A percentile compares a stretch with the other conserved stretches of the same genome.
These are phyloP conservation scores for Wallacemonas rigidus DNA, from an alignment of 208 protist genomes.

Conservation along the genomic window DNA sequence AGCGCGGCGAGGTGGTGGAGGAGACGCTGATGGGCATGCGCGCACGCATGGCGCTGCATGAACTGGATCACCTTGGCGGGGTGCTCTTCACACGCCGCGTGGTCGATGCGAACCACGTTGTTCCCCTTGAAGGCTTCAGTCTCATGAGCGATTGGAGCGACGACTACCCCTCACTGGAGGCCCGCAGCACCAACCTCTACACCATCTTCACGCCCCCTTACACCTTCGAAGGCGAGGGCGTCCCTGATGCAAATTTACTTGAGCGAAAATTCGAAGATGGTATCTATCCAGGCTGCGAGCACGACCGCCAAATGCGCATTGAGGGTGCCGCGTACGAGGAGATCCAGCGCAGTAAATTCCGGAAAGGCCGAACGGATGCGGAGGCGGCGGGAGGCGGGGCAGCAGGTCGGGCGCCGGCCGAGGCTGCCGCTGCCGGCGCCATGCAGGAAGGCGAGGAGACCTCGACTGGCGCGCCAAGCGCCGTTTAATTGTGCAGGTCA, in stretches of 20 bases:
- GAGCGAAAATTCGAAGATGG: constrained; percentile 91
- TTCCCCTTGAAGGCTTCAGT: constrained; percentile 85
- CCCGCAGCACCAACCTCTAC: constrained; percentile 89
- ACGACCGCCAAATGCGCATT: constrained; percentile 76
- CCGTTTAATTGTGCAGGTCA: neutral
- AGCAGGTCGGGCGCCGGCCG: constrained; percentile 14
- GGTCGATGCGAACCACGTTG: constrained; percentile 85
- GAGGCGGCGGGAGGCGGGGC: constrained; percentile 22
- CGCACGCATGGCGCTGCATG: constrained; percentile 84
- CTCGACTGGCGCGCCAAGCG: neutral
- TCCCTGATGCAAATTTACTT: constrained; percentile 77
- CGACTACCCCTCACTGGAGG: constrained; percentile 90
- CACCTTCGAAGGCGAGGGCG: constrained; percentile 56
- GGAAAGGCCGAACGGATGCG: constrained; percentile 22
- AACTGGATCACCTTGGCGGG: constrained; percentile 84
- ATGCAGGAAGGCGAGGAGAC: constrained; percentile 22
- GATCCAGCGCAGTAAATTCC: constrained; percentile 55
- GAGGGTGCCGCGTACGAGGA: constrained; percentile 60
- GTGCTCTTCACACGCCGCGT: constrained; percentile 86
- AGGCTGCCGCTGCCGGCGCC: neutral
- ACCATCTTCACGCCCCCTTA: constrained; percentile 86
- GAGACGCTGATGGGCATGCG: constrained; percentile 65
- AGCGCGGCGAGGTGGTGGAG: constrained; percentile 41
- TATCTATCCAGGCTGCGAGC: constrained; percentile 83
- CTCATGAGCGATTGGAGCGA: constrained; percentile 89